A percentile compares a stretch with the other conserved stretches of the same genome.
Conservation (phyloP, 2,329 filamentous ascomycete species). For the Trichocomaceae sp. region DNA sequence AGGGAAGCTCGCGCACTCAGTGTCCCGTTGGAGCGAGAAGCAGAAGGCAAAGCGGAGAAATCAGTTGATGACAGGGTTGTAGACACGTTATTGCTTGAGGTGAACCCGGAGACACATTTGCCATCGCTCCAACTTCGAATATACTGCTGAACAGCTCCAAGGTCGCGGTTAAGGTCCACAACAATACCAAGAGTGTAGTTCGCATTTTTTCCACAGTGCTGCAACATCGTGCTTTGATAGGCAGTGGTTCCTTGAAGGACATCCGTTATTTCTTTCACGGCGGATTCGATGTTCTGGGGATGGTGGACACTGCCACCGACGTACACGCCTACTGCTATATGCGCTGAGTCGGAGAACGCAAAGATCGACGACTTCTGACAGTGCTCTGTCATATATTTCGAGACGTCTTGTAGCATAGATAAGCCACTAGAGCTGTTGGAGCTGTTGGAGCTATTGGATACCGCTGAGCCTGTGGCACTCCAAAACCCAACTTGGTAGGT, state of each 20-base stretch:
- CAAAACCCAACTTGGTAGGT: neutral
- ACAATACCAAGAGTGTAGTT: conserved; percentile 1
- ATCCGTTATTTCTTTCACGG: neutral
- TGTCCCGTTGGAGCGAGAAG: neutral
- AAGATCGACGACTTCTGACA: conserved; percentile 1
- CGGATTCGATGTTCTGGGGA: neutral
- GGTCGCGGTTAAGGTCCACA: neutral
- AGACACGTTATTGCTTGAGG: neutral
- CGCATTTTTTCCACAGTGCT: neutral
- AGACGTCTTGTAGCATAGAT: neutral
- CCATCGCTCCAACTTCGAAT: neutral
- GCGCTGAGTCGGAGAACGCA: neutral
- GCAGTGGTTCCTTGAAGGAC: neutral
- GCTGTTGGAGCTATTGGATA: neutral
- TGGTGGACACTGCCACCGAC: neutral
- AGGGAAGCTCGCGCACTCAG: neutral
- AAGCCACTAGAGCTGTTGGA: neutral
- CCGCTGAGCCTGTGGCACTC: neutral
- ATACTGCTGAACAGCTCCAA: neutral
- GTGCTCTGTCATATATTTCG: neutral
- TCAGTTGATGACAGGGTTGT: neutral
- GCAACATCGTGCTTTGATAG: neutral
- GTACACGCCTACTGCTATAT: conserved; percentile 1
- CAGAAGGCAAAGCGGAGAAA: neutral
- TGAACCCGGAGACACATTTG: neutral